Evolutionary conservation across 163 green algal species (phyloP), one percentile per base, ranked within the genome.

Genomic region (Chlamydomonas reinhardtii): DNA sequence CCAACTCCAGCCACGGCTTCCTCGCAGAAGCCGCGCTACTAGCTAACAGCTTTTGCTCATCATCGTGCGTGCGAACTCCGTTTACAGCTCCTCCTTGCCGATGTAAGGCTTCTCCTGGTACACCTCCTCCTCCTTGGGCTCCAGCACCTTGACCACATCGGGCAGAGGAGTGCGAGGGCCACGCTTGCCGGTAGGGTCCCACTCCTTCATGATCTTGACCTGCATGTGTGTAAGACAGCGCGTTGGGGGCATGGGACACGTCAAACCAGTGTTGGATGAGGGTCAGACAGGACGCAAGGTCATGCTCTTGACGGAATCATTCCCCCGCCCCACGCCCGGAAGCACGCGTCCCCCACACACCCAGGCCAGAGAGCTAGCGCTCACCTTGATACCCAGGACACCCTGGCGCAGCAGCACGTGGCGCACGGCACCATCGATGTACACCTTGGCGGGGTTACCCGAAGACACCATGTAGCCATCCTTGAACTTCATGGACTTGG

Each of bases 401-500:
- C 98, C 98, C 94, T 99, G 98, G 72, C 98, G 94, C 86, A 99
- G 93, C 89, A 99, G 90, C 62, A 99, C 98, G 95, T 99, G 98
- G 81, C 97, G 95, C 34, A 99, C 95, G 34, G 96, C 95, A 29
- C 84, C 81, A 88, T 99, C 98, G 82, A 99, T 98, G 96, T 99
- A 99, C 31, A 98, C 93, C 3, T 82, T 84, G 25, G 94, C 92
- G 20, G 98, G 98, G 88, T 98, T 86, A 79, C 98, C 98, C 48
- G 94, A 97, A 52, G 96, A 98, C 22, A 93, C 96, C 98, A 99
- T 99, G 95, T 99, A 99, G 66, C 98, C 98, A 88, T 99, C 98
- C 95, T 99, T 99, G 97, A 99, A 99, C 95, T 99, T 99, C 98
- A 99, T 99, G 87, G 91, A 90, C 96, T 99, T 99, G 90, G 98